Evolutionary conservation across 768 basidiomycete genomes (phyloP), one percentile per base, ranked within the genome.

Genomic region (Mycena crocata): DNA sequence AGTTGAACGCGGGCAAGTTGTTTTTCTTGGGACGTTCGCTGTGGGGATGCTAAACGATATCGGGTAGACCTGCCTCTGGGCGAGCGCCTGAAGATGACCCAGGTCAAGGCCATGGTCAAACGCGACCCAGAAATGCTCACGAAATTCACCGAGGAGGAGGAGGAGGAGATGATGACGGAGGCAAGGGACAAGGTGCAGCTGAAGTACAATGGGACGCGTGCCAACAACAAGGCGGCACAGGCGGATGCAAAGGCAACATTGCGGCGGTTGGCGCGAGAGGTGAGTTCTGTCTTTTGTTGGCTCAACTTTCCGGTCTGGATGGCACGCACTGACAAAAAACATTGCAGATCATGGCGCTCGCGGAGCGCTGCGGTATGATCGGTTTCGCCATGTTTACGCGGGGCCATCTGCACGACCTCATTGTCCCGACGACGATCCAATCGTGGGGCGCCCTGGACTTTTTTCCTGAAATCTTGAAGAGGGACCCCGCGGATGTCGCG

Each of bases 381-480:
- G 44, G 44, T 24, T 46, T 46, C 44, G 44, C 44, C 10, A 46
- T 46, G 44, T 46, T 46, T 24, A 46, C 23, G 44, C 44, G 44
- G 10, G 44, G 44, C 44, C 44, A 46, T 26, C 23, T 46, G 5
- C 44, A 46, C 44, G 13, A 35, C 21, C 35, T 35, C 17, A 37
- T n/a, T 13, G 52, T 54, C 46, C 51, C 32, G 28, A 32, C 17
- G 14, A 14, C 24, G 10, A 54, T 67, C 26, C 42, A 34, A 17
- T 62, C 51, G 19, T 23, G 26, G 23, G 60, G 56, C 26, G 31
- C 52, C 19, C 30, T 26, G 3, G 32, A 56, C 26, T 68, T 68
- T 31, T n/a, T 68, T 24, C 31, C n/a, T 9, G 31, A 68, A 12
- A 30, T 62, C 34, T 28, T 68, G 5, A 57, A 52, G 26, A 62